Evolutionary conservation across 139 green algal genomes (phyloP).

Genomic region (Micromonas commoda): DNA sequence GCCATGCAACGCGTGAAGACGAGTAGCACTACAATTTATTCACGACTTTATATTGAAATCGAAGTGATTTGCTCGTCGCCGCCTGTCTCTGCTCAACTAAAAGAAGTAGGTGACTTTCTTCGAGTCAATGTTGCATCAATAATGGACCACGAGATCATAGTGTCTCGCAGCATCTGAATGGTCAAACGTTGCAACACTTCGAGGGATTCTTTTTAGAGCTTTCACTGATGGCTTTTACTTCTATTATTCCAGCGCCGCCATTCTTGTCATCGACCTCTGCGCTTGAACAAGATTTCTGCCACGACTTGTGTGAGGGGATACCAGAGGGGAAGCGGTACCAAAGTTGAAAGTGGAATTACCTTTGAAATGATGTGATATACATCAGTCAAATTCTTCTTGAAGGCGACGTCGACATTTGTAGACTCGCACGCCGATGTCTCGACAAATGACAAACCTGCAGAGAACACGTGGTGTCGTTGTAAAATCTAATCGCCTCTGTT

Average conservation of each 20-base stretch:
- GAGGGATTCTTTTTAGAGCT: background rate
- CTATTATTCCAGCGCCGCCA: background rate
- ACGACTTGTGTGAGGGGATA: background rate
- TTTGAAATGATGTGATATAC: constrained; percentile 98
- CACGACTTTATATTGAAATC: too few species aligned
- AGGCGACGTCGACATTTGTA: constrained; percentile 96
- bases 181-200: background rate
- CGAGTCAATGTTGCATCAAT: too few species aligned
- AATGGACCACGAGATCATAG: too few species aligned
- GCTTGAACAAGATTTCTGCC: background rate
- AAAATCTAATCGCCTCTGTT: background rate
- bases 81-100: too few species aligned
- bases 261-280: background rate
- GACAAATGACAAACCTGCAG: constrained; percentile 74
- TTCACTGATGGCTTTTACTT: background rate
- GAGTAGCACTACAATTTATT: too few species aligned
- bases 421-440: constrained; percentile 96
- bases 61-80: too few species aligned
- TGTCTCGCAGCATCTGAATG: background rate
- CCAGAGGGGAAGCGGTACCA: background rate
- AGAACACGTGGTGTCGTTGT: background rate
- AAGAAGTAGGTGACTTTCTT: too few species aligned
- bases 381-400: constrained; percentile 93
- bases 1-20: too few species aligned
- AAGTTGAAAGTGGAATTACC: constrained; percentile 50